Conservation (phyloP, 345 rosid species). For the Arabidopsis arenosa region DNA sequence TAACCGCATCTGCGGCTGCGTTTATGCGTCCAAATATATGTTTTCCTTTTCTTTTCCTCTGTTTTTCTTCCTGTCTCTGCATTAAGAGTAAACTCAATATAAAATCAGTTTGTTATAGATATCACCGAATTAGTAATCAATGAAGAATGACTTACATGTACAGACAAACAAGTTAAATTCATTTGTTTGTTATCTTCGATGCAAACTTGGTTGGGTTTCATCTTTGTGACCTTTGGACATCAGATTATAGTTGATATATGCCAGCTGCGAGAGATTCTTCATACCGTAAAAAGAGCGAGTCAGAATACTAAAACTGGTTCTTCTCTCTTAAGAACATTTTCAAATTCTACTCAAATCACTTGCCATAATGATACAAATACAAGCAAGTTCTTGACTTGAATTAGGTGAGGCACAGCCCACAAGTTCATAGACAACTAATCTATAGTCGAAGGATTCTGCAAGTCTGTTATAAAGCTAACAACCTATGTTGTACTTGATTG, state of each 20-base stretch:
- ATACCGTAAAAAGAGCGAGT: slow-evolving; percentile 35
- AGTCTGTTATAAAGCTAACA: slow-evolving; percentile 15
- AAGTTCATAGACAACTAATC: slow-evolving; percentile 26
- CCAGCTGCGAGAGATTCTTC: slow-evolving; percentile 89
- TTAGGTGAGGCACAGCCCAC: not conserved
- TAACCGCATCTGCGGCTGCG: slow-evolving; percentile 15
- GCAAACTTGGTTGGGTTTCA: slow-evolving; percentile 51
- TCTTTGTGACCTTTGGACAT: slow-evolving; percentile 85
- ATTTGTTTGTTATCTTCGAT: slow-evolving; percentile 41
- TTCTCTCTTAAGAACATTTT: not conserved
- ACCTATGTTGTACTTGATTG: not conserved
- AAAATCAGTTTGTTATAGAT: not conserved
- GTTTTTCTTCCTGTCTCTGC: slow-evolving; percentile 18
- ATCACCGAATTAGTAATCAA: not conserved
- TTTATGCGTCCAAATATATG: slow-evolving; percentile 16
- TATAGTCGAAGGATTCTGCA: not conserved
- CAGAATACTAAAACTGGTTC: slow-evolving; percentile 11
- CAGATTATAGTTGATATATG: slow-evolving; percentile 84
- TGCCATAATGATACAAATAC: not conserved
- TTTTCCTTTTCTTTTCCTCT: not conserved
- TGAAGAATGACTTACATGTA: slow-evolving; percentile 53
- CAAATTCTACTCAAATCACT: slow-evolving; percentile 21
- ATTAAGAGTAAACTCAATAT: slow-evolving; percentile 14
- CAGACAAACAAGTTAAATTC: slow-evolving; percentile 36
- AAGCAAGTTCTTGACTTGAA: slow-evolving; percentile 17